Conservation (phyloP, 108 stramenopile species). For the Cyclotella baltica region DNA sequence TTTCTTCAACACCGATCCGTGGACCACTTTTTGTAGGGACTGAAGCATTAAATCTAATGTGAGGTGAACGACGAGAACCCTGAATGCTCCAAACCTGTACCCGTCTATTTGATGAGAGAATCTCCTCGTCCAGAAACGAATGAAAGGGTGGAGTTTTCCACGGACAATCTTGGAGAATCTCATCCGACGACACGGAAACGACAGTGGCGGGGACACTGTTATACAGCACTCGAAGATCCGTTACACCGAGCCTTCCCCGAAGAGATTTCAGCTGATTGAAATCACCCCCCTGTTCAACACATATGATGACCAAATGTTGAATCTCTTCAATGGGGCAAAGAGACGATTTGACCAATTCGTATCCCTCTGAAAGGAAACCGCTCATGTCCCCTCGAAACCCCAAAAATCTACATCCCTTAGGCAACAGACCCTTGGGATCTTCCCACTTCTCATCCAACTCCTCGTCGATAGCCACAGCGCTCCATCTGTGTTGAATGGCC, state of each 20-base stretch:
- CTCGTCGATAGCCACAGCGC: slow-evolving; percentile 22
- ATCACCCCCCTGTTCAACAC: slow-evolving; percentile 1
- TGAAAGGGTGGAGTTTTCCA: slow-evolving; percentile 1
- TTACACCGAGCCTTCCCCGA: slow-evolving; percentile 20
- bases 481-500: slow-evolving; percentile 26
- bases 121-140: slow-evolving; percentile 15
- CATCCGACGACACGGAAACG: slow-evolving; percentile 26
- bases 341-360: slow-evolving; percentile 17
- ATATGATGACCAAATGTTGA: slow-evolving; percentile 23
- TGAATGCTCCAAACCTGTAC: slow-evolving; percentile 37
- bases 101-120: slow-evolving; percentile 18
- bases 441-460: slow-evolving; percentile 34
- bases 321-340: not conserved
- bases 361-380: slow-evolving; percentile 13
- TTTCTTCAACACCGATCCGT: no score
- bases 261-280: slow-evolving; percentile 18
- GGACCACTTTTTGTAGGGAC: not conserved
- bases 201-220: slow-evolving; percentile 29
- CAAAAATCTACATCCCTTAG: slow-evolving; percentile 9
- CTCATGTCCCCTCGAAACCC: slow-evolving; percentile 27
- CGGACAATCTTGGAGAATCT: slow-evolving; percentile 4
- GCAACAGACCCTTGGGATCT: not conserved
- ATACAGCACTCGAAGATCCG: slow-evolving; percentile 31
- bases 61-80: slow-evolving; percentile 19
- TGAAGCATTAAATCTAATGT: not conserved